These are phyloP conservation scores for Solanum gracilifrons DNA, from an alignment of 257 asterid species.

Conservation along the genomic window DNA sequence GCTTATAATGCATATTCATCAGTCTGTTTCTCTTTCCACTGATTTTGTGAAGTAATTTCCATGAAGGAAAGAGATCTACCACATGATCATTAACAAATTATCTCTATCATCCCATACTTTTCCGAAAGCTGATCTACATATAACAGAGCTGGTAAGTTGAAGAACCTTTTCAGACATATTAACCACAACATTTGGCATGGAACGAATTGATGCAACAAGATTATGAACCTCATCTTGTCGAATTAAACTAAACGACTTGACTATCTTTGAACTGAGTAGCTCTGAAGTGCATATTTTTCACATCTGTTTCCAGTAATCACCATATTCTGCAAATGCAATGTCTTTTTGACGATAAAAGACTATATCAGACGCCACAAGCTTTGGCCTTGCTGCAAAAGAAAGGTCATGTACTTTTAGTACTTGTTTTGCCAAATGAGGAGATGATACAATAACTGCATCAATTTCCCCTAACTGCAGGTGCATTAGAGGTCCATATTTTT, in stretches of 20 bases:
- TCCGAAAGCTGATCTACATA: neutral
- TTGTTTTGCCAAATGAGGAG: neutral
- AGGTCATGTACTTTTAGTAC: conserved; percentile 4
- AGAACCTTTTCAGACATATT: neutral
- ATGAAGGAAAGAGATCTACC: neutral
- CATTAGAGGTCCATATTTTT: neutral
- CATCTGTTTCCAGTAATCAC: neutral
- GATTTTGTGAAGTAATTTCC: neutral
- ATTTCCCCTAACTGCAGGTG: conserved; percentile 5
- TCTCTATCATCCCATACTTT: neutral
- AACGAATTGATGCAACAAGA: neutral
- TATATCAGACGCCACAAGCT: neutral
- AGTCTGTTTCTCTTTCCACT: neutral
- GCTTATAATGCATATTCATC: neutral
- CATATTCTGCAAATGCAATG: neutral
- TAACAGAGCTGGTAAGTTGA: neutral
- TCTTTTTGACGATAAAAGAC: neutral
- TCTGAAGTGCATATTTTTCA: neutral
- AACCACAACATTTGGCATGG: neutral
- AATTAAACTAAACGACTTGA: neutral
- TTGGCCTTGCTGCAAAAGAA: neutral
- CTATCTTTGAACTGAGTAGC: neutral
- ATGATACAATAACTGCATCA: neutral
- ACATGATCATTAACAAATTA: neutral
- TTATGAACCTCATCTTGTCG: neutral